Evolutionary conservation across 2,329 filamentous ascomycete genomes (phyloP), one percentile per base, ranked within the genome.

Genomic region (Alternaria sp.): DNA sequence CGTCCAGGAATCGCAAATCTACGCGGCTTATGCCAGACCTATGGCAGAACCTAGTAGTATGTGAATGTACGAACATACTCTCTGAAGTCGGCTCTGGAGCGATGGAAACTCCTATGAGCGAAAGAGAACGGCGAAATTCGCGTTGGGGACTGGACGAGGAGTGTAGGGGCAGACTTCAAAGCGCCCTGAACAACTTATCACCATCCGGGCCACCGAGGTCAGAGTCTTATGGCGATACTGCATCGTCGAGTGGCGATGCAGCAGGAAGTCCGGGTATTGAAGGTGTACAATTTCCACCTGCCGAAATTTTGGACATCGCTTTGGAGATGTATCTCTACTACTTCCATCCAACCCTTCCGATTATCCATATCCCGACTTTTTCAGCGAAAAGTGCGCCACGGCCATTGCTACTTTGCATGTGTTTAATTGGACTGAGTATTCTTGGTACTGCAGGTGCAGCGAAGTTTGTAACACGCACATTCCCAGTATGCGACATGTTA

Each of bases 321-420:
- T 67, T 85, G 21, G 83, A 85, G 65, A 78, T 84, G 53, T 85
- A 83, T 63, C 82, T 85, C 58, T 81, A 82, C 46, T 81, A 82
- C 34, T 84, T 84, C 57, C 82, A 85, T 54, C 81, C 82, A 1
- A 79, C 83, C 3, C 76, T 84, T 34, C 82, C 82, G 0, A 83
- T 85, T 59, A 80, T 85, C 6, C 83, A 85, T 64, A 76, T 83
- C 13, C 82, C 83, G 2, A 83, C 83, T 0, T 85, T 85, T 60
- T 80, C 79, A 13, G 81, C 82, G 1, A 82, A 80, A 50, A 80
- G 80, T 41, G 80, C 81, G 4, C 78, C 79, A 21, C 73, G 77
- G 23, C 77, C 82, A 9, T 69, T 85, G 17, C 70, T 85, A 0
- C 80, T 84, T 46, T 79, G 79, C 23, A 85, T 85, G 81, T 84